These are phyloP conservation scores for Sherardia arvensis DNA, from an alignment of 257 asterid genomes.

Conservation along the genomic window DNA sequence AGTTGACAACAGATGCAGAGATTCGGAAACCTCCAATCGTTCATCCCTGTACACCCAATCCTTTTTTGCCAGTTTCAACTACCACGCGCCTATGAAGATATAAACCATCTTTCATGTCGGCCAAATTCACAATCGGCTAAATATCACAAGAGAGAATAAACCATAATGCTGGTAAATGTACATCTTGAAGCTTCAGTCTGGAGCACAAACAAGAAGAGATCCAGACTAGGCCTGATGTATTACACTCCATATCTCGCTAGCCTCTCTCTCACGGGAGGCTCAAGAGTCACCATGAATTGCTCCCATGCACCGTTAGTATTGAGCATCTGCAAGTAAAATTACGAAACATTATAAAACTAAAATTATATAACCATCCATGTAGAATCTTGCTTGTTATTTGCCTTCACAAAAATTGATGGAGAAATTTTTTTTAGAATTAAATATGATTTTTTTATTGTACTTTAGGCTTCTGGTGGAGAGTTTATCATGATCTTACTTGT, in stretches of 20 bases:
- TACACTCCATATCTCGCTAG: slow-evolving; percentile 48
- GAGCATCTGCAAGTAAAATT: slow-evolving; percentile 57
- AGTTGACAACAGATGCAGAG: slow-evolving; percentile 14
- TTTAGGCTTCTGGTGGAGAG: not conserved
- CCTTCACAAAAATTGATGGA: not conserved
- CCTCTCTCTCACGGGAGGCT: slow-evolving; percentile 64
- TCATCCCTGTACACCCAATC: slow-evolving; percentile 23
- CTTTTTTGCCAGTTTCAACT: slow-evolving; percentile 5
- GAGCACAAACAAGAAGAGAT: slow-evolving; percentile 13
- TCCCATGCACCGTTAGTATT: slow-evolving; percentile 82
- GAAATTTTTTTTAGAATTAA: too few species aligned
- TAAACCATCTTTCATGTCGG: slow-evolving; percentile 12
- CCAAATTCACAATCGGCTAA: slow-evolving; percentile 15
- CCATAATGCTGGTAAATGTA: slow-evolving; percentile 10
- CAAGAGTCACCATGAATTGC: slow-evolving; percentile 75
- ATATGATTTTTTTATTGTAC: not conserved
- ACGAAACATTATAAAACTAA: not conserved
- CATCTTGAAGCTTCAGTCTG: slow-evolving; percentile 7
- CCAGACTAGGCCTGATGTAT: not conserved
- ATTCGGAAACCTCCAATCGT: slow-evolving; percentile 8
- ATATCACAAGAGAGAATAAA: slow-evolving; percentile 4
- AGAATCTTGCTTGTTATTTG: not conserved
- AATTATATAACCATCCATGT: not conserved
- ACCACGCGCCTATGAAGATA: slow-evolving; percentile 8
- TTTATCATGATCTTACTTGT: slow-evolving; percentile 43